Evolutionary conservation across 176 grass and related monocot species (phyloP).

Genomic region (Aegilops umbellulata): DNA sequence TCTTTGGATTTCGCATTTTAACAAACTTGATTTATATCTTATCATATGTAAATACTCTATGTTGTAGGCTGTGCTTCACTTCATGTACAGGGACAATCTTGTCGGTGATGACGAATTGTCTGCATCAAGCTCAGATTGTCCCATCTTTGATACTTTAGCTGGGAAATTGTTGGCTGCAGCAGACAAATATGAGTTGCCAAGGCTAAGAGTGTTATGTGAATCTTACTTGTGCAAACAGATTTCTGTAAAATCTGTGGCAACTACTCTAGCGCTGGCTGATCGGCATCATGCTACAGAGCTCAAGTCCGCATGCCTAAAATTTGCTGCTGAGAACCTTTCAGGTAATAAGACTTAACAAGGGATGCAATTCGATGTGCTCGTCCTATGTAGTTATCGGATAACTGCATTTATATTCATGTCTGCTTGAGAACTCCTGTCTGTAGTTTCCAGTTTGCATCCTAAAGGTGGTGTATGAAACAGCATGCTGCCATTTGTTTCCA

Average conservation of each 20-base stretch:
- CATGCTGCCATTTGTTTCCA: background rate
- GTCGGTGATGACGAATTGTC: conserved; percentile 72
- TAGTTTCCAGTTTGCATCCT: background rate
- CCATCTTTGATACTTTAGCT: conserved; percentile 72
- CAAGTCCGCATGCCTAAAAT: conserved; percentile 90
- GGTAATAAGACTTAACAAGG: conserved; percentile 41
- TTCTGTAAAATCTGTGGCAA: conserved; percentile 76
- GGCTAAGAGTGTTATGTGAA: conserved; percentile 76
- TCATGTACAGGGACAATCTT: conserved; percentile 82
- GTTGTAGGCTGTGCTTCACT: conserved; percentile 74
- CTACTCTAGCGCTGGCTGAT: conserved; percentile 80
- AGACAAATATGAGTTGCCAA: conserved; percentile 77
- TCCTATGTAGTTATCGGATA: background rate
- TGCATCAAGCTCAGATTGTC: conserved; percentile 65
- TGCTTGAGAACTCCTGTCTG: background rate
- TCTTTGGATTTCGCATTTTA: conserved; percentile 16
- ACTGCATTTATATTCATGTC: background rate
- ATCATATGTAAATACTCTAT: conserved; percentile 24
- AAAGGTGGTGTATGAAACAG: background rate
- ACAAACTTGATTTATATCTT: background rate
- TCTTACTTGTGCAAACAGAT: conserved; percentile 91
- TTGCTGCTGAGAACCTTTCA: conserved; percentile 92
- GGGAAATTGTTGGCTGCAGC: conserved; percentile 85
- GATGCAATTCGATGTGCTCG: conserved; percentile 11
- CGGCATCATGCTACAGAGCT: conserved; percentile 77